Evolutionary conservation across 768 basidiomycete genomes (phyloP).

Genomic region (Hericium coralloides): DNA sequence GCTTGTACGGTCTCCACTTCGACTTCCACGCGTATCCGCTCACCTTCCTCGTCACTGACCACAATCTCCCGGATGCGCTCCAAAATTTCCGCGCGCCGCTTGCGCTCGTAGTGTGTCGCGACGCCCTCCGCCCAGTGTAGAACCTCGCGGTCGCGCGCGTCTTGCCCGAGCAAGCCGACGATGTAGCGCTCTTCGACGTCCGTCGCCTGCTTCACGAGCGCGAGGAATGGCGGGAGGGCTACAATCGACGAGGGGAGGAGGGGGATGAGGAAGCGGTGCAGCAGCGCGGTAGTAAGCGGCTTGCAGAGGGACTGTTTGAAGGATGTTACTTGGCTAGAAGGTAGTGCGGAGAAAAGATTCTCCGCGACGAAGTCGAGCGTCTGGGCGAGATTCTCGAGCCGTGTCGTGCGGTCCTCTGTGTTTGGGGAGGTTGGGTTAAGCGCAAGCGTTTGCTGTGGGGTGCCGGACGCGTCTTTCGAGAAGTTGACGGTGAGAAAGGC

Average conservation of each 20-base stretch:
- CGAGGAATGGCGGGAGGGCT: constrained; percentile 52
- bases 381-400: constrained; percentile 46
- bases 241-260: constrained; percentile 60
- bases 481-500: constrained; percentile 30
- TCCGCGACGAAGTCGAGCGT: constrained; percentile 56
- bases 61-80: constrained; percentile 52
- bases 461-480: constrained; percentile 24
- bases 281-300: constrained; percentile 48
- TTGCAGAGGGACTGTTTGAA: constrained; percentile 55
- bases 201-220: constrained; percentile 47
- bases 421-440: constrained; percentile 37
- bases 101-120: constrained; percentile 69
- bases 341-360: constrained; percentile 49
- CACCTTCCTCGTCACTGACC: constrained; percentile 27
- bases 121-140: constrained; percentile 62
- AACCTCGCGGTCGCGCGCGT: constrained; percentile 41
- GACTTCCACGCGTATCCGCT: constrained; percentile 28
- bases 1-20: background rate
- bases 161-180: constrained; percentile 39
- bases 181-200: constrained; percentile 55
- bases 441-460: constrained; percentile 37
- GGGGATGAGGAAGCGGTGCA: constrained; percentile 59
- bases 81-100: constrained; percentile 57
- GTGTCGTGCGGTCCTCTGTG: constrained; percentile 26
- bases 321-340: constrained; percentile 31